phyloP scores from a whole-genome alignment of 225 moss, liverwort and hornwort genomes.

The Sphagnum contortum region DNA sequence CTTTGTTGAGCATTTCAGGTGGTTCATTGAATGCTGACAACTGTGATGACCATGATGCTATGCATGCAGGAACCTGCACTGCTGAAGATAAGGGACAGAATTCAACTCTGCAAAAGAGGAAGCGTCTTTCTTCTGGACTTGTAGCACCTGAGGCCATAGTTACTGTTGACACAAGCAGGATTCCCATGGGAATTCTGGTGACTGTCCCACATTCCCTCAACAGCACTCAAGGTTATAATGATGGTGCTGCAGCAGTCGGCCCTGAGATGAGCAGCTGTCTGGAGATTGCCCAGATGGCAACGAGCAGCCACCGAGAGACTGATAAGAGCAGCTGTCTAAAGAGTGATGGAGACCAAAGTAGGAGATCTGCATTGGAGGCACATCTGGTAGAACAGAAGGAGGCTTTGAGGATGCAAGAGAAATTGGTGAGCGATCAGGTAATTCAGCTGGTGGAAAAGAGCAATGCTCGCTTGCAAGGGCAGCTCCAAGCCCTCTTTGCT shows the following conservation, averaged over 20 bases:
- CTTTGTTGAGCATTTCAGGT: no score
- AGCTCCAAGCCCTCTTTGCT: constrained; percentile 34
- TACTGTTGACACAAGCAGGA: constrained; percentile 16
- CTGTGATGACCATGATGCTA: no score
- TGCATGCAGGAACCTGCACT: background rate
- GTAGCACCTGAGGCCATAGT: constrained; percentile 3
- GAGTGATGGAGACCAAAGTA: constrained; percentile 22
- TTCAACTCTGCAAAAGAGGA: constrained; percentile 23
- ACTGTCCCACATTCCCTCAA: constrained; percentile 20
- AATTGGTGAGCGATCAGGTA: constrained; percentile 39
- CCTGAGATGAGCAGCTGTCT: no score
- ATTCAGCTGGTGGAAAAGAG: constrained; percentile 45
- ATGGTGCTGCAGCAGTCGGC: constrained; percentile 1
- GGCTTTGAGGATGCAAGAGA: constrained; percentile 39
- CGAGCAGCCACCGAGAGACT: background rate
- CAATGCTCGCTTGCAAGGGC: constrained; percentile 34
- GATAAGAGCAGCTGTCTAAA: constrained; percentile 25
- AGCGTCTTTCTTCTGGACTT: constrained; percentile 21
- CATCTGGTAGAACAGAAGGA: constrained; percentile 35
- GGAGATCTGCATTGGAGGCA: constrained; percentile 21
- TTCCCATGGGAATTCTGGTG: constrained; percentile 17
- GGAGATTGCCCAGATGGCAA: no score
- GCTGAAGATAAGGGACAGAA: constrained; percentile 25
- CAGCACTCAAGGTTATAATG: constrained; percentile 14
- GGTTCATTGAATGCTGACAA: no score